Base-by-base conservation (phyloP, 2,329 filamentous ascomycete species). In the Penicillium griseofulvum region DNA sequence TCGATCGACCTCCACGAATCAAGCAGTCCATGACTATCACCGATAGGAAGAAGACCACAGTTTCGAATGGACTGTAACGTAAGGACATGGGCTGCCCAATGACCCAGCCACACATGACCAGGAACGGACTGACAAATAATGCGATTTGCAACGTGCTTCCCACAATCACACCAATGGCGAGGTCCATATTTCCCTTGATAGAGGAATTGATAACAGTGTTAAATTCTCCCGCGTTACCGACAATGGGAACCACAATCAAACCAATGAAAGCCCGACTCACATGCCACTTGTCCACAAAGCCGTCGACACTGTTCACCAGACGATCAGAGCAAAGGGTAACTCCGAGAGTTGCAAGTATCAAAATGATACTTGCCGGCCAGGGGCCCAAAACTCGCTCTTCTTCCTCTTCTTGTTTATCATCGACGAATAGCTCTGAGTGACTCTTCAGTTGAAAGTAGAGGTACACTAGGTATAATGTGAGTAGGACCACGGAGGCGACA, bases 231-330 rank as follows among this genome's bases (percentile, higher is more conserved):
- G 81, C 81, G 58, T 83, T 83, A 46, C 81, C 81, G 49, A 83
- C 81, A 52, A 83, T 83, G 0, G 81, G 81, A 3, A 84, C 74
- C 24, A 84, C 71, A 56, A 84, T 77, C 28, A 84, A 68, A 66
- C 81, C 81, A 58, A 84, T 80, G 61, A 84, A 84, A 5, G 81
- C 82, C 66, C 81, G 80, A 62, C 74, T 79, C 53, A 84, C 80
- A 56, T 78, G 69, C 7, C 78, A 76, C 22, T 75, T 74, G 56
- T 79, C 71, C 43, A 83, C 81, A 51, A 83, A 80, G 42, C 75
- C 72, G 60, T 83, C 80, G 64, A 84, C 81, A 60, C 76, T 79
- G 65, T 78, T 77, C 24, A 83, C 81, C 2, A 84, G 75, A 64
- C 79, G 49, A 45, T 64, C 61, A 7, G 61, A 62, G 39, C 61